Conservation (phyloP, 2,329 filamentous ascomycete species). For the Cercospora beticola region DNA sequence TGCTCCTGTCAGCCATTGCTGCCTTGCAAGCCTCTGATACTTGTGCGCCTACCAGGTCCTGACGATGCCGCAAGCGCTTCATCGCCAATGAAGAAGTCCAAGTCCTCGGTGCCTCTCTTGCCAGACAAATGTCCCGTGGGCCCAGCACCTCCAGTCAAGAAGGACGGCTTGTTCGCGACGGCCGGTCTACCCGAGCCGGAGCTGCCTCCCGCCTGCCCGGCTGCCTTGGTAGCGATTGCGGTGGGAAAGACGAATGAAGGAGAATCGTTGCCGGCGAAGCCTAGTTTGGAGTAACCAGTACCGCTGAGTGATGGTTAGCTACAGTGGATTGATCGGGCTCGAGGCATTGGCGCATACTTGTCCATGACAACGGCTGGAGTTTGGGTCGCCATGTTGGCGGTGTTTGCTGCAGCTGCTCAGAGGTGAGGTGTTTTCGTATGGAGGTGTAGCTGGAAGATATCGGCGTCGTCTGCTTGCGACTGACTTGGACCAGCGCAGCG, state of each 20-base stretch:
- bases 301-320: constrained; percentile 62
- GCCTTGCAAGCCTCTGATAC: neutral
- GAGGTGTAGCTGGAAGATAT: neutral
- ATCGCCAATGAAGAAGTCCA: constrained; percentile 98
- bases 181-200: constrained; percentile 85
- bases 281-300: constrained; percentile 98
- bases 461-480: neutral
- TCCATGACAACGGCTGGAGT: constrained; percentile 99
- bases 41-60: constrained; percentile 66
- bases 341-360: constrained; percentile 65
- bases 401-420: constrained; percentile 1
- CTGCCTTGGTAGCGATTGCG: constrained; percentile 91
- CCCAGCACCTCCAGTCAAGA: constrained; percentile 86
- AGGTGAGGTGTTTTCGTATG: neutral
- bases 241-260: constrained; percentile 99
- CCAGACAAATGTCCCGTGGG: constrained; percentile 76
- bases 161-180: constrained; percentile 92
- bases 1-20: constrained; percentile 39
- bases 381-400: constrained; percentile 80
- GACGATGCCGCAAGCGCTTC: constrained; percentile 82
- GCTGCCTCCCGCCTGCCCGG: constrained; percentile 59
- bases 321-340: constrained; percentile 4
- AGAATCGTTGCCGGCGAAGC: constrained; percentile 98
- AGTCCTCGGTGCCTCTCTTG: constrained; percentile 94
- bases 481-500: neutral